Evolutionary conservation across 2,329 filamentous ascomycete genomes (phyloP).

Genomic region (Didymella lethalis): DNA sequence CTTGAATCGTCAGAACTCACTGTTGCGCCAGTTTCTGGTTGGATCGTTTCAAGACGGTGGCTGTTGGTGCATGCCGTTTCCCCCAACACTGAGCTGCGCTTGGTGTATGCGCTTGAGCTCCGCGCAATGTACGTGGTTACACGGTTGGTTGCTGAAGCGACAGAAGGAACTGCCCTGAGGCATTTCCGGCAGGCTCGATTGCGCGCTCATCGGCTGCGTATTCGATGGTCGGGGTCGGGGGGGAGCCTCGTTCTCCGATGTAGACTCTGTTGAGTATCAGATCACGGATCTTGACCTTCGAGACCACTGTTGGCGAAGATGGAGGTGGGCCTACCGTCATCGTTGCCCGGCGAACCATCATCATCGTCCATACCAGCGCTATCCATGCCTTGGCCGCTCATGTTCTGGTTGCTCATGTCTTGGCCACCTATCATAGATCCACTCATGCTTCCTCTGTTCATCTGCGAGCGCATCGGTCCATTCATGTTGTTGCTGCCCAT

Average conservation of each 20-base stretch:
- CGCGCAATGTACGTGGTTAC: slow-evolving; percentile 20
- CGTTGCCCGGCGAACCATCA: slow-evolving; percentile 30
- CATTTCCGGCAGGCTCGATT: slow-evolving; percentile 6
- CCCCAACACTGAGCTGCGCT: slow-evolving; percentile 11
- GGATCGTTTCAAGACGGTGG: background rate
- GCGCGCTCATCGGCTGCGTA: slow-evolving; percentile 1
- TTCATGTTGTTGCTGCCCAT: slow-evolving; percentile 26
- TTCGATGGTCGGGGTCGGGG: slow-evolving; percentile 5
- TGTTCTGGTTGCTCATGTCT: slow-evolving; percentile 9
- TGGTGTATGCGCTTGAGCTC: slow-evolving; percentile 17
- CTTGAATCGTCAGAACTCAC: background rate
- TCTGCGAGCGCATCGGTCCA: slow-evolving; percentile 13
- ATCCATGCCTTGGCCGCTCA: slow-evolving; percentile 23
- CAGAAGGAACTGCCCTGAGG: slow-evolving; percentile 9
- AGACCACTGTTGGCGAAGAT: slow-evolving; percentile 29
- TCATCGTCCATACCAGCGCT: slow-evolving; percentile 22
- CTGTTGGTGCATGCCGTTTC: slow-evolving; percentile 10
- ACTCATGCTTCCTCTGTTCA: slow-evolving; percentile 7
- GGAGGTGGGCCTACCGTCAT: slow-evolving; percentile 34
- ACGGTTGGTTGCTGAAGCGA: slow-evolving; percentile 11
- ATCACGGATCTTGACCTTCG: slow-evolving; percentile 29
- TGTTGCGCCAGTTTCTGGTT: background rate
- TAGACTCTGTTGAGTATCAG: slow-evolving; percentile 21
- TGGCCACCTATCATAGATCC: slow-evolving; percentile 9
- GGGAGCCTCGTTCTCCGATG: slow-evolving; percentile 12